Conservation (phyloP, 2,329 filamentous ascomycete species). For the Ceratocystis cubensis region DNA sequence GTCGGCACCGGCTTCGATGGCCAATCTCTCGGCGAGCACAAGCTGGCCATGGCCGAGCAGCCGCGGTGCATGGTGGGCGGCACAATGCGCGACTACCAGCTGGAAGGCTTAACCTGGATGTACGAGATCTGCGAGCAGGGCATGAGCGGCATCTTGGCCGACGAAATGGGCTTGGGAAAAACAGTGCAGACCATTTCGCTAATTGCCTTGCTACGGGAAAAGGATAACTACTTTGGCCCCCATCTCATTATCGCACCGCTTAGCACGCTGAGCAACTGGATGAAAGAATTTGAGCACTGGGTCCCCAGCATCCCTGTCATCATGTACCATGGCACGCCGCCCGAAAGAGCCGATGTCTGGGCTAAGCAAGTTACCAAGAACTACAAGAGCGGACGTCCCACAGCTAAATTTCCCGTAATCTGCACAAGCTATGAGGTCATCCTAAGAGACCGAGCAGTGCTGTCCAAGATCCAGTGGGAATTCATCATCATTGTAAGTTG, state of each 20-base stretch:
- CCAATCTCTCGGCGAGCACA: slow-evolving; percentile 47
- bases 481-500: slow-evolving; percentile 78
- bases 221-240: slow-evolving; percentile 69
- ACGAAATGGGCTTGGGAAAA: slow-evolving; percentile 89
- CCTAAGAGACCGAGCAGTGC: slow-evolving; percentile 69
- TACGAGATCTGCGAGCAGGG: slow-evolving; percentile 70
- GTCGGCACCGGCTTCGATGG: slow-evolving; percentile 50
- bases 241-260: slow-evolving; percentile 84
- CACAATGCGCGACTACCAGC: slow-evolving; percentile 84
- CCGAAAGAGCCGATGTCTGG: slow-evolving; percentile 65
- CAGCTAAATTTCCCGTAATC: slow-evolving; percentile 66
- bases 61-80: slow-evolving; percentile 76
- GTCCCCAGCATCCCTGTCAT: slow-evolving; percentile 77
- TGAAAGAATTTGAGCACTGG: slow-evolving; percentile 86
- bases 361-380: slow-evolving; percentile 56
- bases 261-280: slow-evolving; percentile 90
- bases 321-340: slow-evolving; percentile 77
- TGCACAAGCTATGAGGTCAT: slow-evolving; percentile 96
- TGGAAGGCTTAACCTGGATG: slow-evolving; percentile 93
- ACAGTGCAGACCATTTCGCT: slow-evolving; percentile 84
- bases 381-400: slow-evolving; percentile 41
- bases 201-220: slow-evolving; percentile 75
- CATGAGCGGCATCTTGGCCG: slow-evolving; percentile 79
- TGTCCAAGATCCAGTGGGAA: slow-evolving; percentile 82
- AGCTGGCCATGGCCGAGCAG: slow-evolving; percentile 70